Base-by-base conservation (phyloP, 306 rosid genomes). In the Rosa chinensis region DNA sequence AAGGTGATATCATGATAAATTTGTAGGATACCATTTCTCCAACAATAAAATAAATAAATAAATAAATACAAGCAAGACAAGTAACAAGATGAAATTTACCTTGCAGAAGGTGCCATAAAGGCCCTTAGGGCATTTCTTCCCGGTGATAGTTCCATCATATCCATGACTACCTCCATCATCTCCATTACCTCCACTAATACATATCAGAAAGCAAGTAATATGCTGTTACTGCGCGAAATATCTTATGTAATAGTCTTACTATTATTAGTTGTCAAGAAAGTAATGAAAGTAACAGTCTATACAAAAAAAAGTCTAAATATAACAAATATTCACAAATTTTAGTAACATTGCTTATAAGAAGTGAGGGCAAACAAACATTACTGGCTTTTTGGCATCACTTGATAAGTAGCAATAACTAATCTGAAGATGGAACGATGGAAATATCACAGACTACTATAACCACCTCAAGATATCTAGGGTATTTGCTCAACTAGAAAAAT, bases 121-220 rank as follows among this genome's bases (percentile, higher is more conserved):
- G 68, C 99, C 99, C 91, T 88, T 74, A 10, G 97, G 99, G 83
- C 99, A 92, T 82, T 91, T 89, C 88, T 89, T 92, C 74, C 99
- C 99, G 35, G 97, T 91, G 66, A 87, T 80, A 55, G 97, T 89
- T 77, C 99, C 99, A 75, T 84, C 82, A 79, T 85, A 89, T 74
- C 99, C 99, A 77, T 84, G 77, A 80, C 6, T 82, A 62, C 99
- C 99, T 82, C 89, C 90, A 80, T 74, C 80, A 79, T 86, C 67
- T 85, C 99, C 97, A 73, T 90, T 81, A 84, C 99, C 99, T 75
- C 99, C 99, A 66, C 99, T 95, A 89, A 85, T 76, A 66, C 82
- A 82, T 76, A 88, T 76, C 79, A 85, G 21, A 40, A 78, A 87
- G 53, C 78, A 69, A 80, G 67, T 71, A 77, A 72, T 58, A 61